Evolutionary conservation across 1,139 yeast genomes (phyloP), one percentile per base, ranked within the genome.

Genomic region (Protomyces lactucae-debilis): DNA sequence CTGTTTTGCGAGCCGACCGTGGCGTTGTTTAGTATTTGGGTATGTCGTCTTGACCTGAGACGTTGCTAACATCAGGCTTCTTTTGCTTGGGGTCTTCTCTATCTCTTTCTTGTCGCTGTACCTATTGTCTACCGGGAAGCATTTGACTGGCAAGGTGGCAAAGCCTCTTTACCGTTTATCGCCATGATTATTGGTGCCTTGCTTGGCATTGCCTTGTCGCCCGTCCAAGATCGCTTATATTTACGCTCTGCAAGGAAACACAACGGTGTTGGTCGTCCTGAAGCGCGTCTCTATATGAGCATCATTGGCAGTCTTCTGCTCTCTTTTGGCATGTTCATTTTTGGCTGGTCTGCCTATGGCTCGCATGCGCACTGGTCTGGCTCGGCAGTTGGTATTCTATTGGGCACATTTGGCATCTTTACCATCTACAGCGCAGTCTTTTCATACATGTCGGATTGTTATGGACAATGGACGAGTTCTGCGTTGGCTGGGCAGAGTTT

Each of bases 401-500:
- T 61, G 40, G 54, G 55, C 8, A 32, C 56, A 5, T 53, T 60
- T n/a, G 67, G 67, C 51, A 55, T 64, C 54, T 61, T 52, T 14
- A 61, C 63, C 46, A 57, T 64, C 4, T 64, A 60, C 55, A 48
- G 52, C 46, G 60, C 64, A 35, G 64, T 56, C 40, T 48, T 60
- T 45, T 55, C 55, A 25, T 90, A 90, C 74, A 82, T 90, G 71
- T 85, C 90, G 71, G 97, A 91, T 74, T 79, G 88, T 48, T 91
- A 90, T 73, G 79, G 88, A 68, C 74, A 85, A 66, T 85, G 86
- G 72, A 95, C 97, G 3, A 96, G 96, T 4, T 87, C 95, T 32
- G 97, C 97, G 0, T 79, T 91, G 70, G 96, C 97, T 3, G 97
- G 87, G 14, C 89, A 89, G 73, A 85, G 96, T 0, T 85, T 91